These are phyloP conservation scores for Kwoniella sp. DNA, from an alignment of 768 basidiomycete genomes.

Conservation along the genomic window DNA sequence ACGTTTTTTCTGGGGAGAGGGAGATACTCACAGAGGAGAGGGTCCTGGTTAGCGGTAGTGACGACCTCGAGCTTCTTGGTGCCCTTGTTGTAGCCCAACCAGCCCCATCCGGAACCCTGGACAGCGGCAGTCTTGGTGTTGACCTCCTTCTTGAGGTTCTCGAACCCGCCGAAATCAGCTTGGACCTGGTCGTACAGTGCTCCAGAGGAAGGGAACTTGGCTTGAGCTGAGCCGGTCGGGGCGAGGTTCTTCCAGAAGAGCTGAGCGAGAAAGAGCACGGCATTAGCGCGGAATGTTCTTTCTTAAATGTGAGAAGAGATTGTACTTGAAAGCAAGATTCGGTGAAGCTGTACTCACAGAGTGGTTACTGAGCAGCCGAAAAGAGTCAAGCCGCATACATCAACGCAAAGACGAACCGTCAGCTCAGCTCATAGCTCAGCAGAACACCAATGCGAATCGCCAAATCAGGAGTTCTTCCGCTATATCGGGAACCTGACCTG, in stretches of 20 bases:
- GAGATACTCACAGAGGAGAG: conserved; percentile 63
- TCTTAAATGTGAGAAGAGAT: neutral
- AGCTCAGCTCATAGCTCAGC: too few relatives aligned
- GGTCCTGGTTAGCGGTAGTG: conserved; percentile 96
- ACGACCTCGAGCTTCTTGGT: conserved; percentile 81
- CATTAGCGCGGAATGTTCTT: neutral
- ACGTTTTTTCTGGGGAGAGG: too few relatives aligned
- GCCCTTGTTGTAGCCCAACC: conserved; percentile 75
- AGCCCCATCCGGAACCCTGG: conserved; percentile 95
- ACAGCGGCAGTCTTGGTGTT: conserved; percentile 82
- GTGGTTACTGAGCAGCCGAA: conserved; percentile 61
- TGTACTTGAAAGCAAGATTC: too few relatives aligned
- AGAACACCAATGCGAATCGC: neutral
- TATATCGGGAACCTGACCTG: neutral
- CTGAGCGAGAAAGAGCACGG: conserved; percentile 43
- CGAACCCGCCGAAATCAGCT: conserved; percentile 68
- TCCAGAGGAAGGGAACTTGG: conserved; percentile 65
- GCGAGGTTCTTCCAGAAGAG: conserved; percentile 96
- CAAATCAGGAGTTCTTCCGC: neutral
- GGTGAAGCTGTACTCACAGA: conserved; percentile 32
- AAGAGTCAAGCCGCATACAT: neutral
- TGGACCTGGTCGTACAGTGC: conserved; percentile 62
- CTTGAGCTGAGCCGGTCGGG: conserved; percentile 64
- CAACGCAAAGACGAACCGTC: neutral
- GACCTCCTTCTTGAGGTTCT: conserved; percentile 75